Conservation (phyloP, 495 filamentous ascomycete genomes). For the Podospora conica region DNA sequence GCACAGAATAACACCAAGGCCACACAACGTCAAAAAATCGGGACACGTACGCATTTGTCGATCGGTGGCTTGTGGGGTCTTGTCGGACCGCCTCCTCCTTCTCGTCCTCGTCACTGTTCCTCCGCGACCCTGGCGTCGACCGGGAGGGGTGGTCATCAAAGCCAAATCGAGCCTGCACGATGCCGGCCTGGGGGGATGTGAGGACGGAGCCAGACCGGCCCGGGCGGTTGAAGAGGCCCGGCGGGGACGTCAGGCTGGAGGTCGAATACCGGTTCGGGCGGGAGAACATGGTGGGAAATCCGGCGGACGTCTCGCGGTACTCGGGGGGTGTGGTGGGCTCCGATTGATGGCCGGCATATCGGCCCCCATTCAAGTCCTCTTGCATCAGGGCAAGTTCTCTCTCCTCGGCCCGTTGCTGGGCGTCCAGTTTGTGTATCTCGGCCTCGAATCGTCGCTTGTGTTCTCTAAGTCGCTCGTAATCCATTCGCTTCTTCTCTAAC, state of each 20-base stretch:
- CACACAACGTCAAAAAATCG: background rate
- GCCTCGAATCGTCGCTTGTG: slow-evolving; percentile 79
- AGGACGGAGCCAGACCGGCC: slow-evolving; percentile 66
- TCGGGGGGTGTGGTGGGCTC: slow-evolving; percentile 98
- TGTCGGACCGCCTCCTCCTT: slow-evolving; percentile 59
- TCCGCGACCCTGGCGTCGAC: slow-evolving; percentile 80
- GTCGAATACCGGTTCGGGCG: slow-evolving; percentile 78
- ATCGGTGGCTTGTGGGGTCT: slow-evolving; percentile 60
- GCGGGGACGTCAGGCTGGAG: slow-evolving; percentile 73
- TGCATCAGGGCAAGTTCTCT: slow-evolving; percentile 76
- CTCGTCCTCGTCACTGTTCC: slow-evolving; percentile 75
- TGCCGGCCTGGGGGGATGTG: slow-evolving; percentile 52
- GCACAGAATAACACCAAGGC: background rate
- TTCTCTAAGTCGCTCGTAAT: slow-evolving; percentile 80
- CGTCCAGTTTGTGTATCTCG: slow-evolving; percentile 78
- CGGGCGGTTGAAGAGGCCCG: slow-evolving; percentile 66
- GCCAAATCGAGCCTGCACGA: slow-evolving; percentile 41
- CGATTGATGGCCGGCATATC: slow-evolving; percentile 63
- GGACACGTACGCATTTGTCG: slow-evolving; percentile 58
- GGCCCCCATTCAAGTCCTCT: slow-evolving; percentile 54
- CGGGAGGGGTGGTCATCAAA: slow-evolving; percentile 63
- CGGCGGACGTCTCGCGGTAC: slow-evolving; percentile 61
- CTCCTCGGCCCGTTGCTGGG: slow-evolving; percentile 73
- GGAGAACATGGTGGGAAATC: slow-evolving; percentile 65
- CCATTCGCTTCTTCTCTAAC: slow-evolving; percentile 87